Evolutionary conservation across 352 stramenopile genomes (phyloP), one percentile per base, ranked within the genome.

Genomic region (Globisporangium nunn): DNA sequence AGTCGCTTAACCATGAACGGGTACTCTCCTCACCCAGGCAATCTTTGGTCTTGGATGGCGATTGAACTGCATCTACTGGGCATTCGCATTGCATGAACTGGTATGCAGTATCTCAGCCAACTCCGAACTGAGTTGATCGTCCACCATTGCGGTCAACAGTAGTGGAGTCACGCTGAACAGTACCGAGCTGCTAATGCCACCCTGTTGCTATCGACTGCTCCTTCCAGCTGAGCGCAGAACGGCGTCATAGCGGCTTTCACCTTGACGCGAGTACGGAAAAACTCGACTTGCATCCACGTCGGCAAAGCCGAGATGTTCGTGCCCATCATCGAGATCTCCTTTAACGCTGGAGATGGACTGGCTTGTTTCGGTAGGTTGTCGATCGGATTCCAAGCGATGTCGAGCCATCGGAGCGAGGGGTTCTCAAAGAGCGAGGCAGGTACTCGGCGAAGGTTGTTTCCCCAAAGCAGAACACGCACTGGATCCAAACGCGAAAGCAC

Each of bases 261-360:
- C 1, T 15, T 14, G 3, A 58, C 57, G 10, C 33, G 29, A 11
- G 28, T 35, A 14, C 29, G 41, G 17, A 58, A 63, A 8, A 30
- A 37, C 11, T n/a, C n/a, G 6, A 5, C 5, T 18, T 7, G 30
- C 50, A 48, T 63, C 57, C 57, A 63, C 15, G 39, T 8, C 4
- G 57, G 59, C 7, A 59, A 18, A 11, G 29, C 33, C 12, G 45
- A 52, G 10, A 54, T 41, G 35, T 64, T 68, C 10, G 62, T 64
- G 29, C 1, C 4, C 6, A 11, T 23, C 6, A 68, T 31, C n/a
- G 54, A 31, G 41, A 68, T 28, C 14, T 57, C 47, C 4, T 43
- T 15, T 6, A 68, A 28, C 6, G 56, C 11, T 0, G 47, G 3
- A 5, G 35, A 28, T 11, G 47, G 18, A 4, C 18, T 51, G 15